Percentiles rank a stretch among this genome's conserved stretches.
Evolutionary conservation across 2,329 filamentous ascomycete species (phyloP).

Genomic region (Immersiporthe knoxdaviesiana): DNA sequence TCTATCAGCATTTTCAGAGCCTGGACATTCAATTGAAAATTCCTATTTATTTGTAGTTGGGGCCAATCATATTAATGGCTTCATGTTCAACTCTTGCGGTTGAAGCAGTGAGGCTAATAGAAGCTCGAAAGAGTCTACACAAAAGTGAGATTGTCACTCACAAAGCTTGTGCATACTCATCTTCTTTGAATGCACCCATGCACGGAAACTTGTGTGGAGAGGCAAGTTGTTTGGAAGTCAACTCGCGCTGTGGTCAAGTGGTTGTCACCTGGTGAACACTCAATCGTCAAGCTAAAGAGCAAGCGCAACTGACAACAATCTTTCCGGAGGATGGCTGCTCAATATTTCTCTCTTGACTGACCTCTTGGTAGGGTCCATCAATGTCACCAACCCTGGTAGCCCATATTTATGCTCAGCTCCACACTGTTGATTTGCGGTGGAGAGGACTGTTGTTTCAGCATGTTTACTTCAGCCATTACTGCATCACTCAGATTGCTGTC

Average conservation of each 20-base stretch:
- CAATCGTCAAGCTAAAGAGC: neutral
- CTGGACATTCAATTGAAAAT: neutral
- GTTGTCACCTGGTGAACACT: too few species aligned
- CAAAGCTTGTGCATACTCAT: neutral
- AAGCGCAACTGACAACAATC: neutral
- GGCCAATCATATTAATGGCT: neutral
- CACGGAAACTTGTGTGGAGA: too few species aligned
- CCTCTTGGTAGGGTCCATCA: neutral
- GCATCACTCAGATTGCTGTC: neutral
- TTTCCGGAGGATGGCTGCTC: neutral
- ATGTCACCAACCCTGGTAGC: neutral
- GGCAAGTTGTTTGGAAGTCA: too few species aligned
- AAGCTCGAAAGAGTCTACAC: too few species aligned
- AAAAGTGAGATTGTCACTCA: neutral
- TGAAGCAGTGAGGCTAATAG: too few species aligned
- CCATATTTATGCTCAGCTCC: neutral
- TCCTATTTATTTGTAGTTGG: neutral
- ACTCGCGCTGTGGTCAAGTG: too few species aligned
- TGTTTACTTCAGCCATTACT: neutral
- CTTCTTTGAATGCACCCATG: too few species aligned
- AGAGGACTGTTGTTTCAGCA: neutral
- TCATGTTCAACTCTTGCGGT: neutral
- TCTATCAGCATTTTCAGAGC: neutral
- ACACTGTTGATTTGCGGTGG: neutral
- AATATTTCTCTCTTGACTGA: neutral